Percentiles rank a stretch among this genome's conserved stretches.
phyloP scores from a whole-genome alignment of 352 stramenopile species.

The Halophytophthora batemanensis region DNA sequence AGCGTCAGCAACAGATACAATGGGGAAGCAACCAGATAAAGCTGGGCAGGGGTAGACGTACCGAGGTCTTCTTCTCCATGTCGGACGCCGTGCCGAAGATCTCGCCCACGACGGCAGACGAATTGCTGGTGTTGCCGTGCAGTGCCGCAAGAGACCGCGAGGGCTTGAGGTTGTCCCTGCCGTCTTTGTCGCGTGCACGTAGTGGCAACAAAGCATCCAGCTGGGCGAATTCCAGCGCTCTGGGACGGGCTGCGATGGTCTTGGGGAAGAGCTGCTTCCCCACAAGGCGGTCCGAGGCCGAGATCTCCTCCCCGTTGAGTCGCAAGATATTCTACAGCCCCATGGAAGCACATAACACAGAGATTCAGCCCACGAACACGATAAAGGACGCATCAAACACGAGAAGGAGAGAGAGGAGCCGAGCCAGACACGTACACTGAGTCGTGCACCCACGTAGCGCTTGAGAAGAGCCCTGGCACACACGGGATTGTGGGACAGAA shows the following conservation, averaged over 20 bases:
- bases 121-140: slow-evolving; percentile 6
- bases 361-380: neutral
- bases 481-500: slow-evolving; percentile 61
- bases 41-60: slow-evolving; percentile 12
- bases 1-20: neutral
- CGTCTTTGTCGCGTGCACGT: slow-evolving; percentile 22
- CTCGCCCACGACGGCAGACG: slow-evolving; percentile 29
- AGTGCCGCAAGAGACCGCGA: slow-evolving; percentile 8
- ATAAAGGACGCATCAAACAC: neutral
- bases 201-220: slow-evolving; percentile 2
- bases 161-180: slow-evolving; percentile 11
- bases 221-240: slow-evolving; percentile 9
- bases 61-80: slow-evolving; percentile 50
- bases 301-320: slow-evolving; percentile 66
- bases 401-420: neutral
- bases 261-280: slow-evolving; percentile 64
- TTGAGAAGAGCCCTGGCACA: slow-evolving; percentile 52
- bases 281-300: slow-evolving; percentile 32
- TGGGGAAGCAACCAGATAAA: too few relatives aligned
- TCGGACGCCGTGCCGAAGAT: slow-evolving; percentile 46
- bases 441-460: slow-evolving; percentile 42
- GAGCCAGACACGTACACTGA: slow-evolving; percentile 33
- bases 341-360: neutral
- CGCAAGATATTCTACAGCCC: slow-evolving; percentile 43
- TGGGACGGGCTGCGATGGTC: slow-evolving; percentile 4